Percentiles rank a stretch among this genome's conserved stretches.
Evolutionary conservation across 345 rosid genomes (phyloP).

Genomic region (Populus nigra): DNA sequence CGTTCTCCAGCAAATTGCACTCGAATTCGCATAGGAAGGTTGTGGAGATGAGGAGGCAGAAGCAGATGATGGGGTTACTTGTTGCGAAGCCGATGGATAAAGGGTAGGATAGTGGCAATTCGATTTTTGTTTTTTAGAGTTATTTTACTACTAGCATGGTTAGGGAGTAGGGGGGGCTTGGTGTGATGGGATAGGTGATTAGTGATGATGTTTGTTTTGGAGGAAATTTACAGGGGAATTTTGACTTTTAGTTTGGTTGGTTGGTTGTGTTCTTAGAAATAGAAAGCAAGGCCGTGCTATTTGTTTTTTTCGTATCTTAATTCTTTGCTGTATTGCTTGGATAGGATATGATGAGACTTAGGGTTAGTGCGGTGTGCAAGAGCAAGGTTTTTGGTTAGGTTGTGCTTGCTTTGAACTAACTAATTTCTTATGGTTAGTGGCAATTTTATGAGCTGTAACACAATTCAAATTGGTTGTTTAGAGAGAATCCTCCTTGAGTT

Average conservation of each 20-base stretch:
- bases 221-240: slow-evolving; percentile 31
- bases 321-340: slow-evolving; percentile 18
- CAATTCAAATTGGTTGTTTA: slow-evolving; percentile 6
- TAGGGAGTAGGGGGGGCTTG: slow-evolving; percentile 30
- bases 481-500: background rate
- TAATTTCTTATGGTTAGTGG: slow-evolving; percentile 12
- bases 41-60: slow-evolving; percentile 71
- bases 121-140: background rate
- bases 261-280: slow-evolving; percentile 15
- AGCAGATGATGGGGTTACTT: slow-evolving; percentile 30
- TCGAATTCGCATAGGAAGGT: slow-evolving; percentile 84
- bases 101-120: slow-evolving; percentile 20
- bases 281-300: slow-evolving; percentile 6
- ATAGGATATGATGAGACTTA: background rate
- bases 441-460: slow-evolving; percentile 18
- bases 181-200: slow-evolving; percentile 26
- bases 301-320: slow-evolving; percentile 11
- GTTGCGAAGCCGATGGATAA: slow-evolving; percentile 46
- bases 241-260: slow-evolving; percentile 30
- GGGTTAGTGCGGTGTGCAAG: slow-evolving; percentile 4
- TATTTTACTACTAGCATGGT: slow-evolving; percentile 24
- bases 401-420: slow-evolving; percentile 12
- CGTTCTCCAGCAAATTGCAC: slow-evolving; percentile 55
- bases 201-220: slow-evolving; percentile 16
- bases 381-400: slow-evolving; percentile 9